A percentile compares a stretch with the other conserved stretches of the same genome.
Evolutionary conservation across 75 land plant genomes (phyloP).

Genomic region (Pseudotsuga menziesii): DNA sequence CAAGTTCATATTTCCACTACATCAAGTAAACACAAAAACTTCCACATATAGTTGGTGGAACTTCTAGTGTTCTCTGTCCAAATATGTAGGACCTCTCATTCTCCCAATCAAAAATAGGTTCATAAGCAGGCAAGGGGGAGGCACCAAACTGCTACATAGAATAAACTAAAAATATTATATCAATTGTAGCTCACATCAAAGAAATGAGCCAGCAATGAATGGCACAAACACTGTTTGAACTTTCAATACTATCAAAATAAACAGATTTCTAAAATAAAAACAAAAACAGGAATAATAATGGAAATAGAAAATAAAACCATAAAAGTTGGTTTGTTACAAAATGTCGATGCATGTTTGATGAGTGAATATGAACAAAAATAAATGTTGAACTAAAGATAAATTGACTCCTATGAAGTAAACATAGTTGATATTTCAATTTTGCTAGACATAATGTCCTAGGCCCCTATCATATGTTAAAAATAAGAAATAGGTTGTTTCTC

Average conservation of each 20-base stretch:
- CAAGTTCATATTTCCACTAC: neutral
- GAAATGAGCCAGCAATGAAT: neutral
- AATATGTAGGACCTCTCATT: constrained; percentile 72
- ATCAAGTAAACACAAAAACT: constrained; percentile 33
- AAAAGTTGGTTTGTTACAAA: too few relatives aligned
- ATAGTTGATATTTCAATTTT: neutral
- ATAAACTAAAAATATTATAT: neutral
- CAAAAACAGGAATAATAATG: neutral
- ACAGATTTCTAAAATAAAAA: neutral
- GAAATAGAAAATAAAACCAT: too few relatives aligned
- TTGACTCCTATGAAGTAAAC: neutral
- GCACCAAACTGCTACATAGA: constrained; percentile 72
- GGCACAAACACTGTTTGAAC: too few relatives aligned
- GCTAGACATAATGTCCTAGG: neutral
- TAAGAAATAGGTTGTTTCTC: neutral
- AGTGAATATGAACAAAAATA: neutral
- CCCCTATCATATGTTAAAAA: neutral
- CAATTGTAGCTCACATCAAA: neutral
- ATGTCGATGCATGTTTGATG: neutral
- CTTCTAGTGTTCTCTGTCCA: constrained; percentile 79
- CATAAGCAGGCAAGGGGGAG: constrained; percentile 91
- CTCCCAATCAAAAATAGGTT: constrained; percentile 96
- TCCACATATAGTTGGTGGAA: constrained; percentile 37
- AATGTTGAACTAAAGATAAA: neutral
- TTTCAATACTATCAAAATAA: neutral